phyloP scores from a whole-genome alignment of 2,329 filamentous ascomycete species.

The Pseudogymnoascus sp. region DNA sequence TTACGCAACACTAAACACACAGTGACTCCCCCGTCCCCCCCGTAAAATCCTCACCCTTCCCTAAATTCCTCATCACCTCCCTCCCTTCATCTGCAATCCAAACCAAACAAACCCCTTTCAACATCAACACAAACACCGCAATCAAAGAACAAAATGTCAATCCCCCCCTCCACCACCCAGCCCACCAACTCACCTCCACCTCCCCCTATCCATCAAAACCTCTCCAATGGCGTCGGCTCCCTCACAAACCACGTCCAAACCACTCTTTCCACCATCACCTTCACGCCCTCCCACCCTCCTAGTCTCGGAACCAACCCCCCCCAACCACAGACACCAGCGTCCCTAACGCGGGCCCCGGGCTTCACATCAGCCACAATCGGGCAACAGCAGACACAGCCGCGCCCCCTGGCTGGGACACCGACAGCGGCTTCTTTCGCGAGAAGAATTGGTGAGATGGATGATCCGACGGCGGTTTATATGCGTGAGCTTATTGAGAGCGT shows the following conservation, averaged over 20 bases:
- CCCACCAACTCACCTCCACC: not conserved
- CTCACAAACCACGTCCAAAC: not conserved
- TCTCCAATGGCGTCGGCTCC: not conserved
- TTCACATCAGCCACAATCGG: not conserved
- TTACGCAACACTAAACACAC: not conserved
- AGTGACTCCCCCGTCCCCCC: not conserved
- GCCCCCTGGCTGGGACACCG: conserved; percentile 23
- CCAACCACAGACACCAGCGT: not conserved
- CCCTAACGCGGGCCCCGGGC: not conserved
- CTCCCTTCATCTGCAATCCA: not conserved
- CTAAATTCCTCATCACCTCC: not conserved
- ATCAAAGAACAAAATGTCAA: not conserved
- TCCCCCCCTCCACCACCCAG: not conserved
- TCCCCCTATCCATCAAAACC: not conserved
- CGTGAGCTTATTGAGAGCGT: not conserved
- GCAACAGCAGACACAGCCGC: not conserved
- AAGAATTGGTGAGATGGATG: not conserved
- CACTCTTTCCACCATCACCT: not conserved
- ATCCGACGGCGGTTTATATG: not conserved
- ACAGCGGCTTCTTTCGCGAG: conserved; percentile 13
- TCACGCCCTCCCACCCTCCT: not conserved
- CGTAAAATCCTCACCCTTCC: not conserved
- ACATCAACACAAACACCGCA: not conserved
- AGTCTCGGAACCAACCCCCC: not conserved
- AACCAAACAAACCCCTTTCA: not conserved